Base-by-base conservation (phyloP, 768 basidiomycete genomes). In the Calocybe gangraenosa region DNA sequence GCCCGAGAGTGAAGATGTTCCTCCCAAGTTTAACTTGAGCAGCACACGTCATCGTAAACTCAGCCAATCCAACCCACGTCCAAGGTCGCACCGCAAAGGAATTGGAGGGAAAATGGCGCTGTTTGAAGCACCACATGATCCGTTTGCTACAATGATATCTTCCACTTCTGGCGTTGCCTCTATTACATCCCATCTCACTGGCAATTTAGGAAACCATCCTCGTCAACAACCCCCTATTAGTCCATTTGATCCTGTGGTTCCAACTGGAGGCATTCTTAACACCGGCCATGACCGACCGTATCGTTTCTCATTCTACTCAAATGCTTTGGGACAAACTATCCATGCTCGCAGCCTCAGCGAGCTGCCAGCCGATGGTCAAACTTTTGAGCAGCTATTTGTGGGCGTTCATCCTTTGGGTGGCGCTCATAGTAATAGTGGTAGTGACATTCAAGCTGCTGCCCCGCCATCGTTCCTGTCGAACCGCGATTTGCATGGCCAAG, bases 241-340 rank as follows among this genome's bases (percentile, higher is more conserved):
- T 32, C 7, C 22, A 23, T 47, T 39, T 13, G 55, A 53, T 5
- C 28, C 31, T 22, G 39, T 28, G n/a, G 19, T 42, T 10, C 40
- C 49, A 7, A 46, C 43, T 17, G 65, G 51, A 40, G 69, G 68
- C 6, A 69, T 75, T 40, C 63, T 74, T 18, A 66, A 72, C 40
- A 70, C 73, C 3, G 81, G 76, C 0, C 85, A 92, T 52, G 92
- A 93, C 57, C 74, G 92, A 57, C 95, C 94, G 7, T 98, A 97
- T 60, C 80, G 96, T 36, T 99, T 98, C 68, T 97, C 96, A 0
- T 99, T 98, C 69, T 99, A 98, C 67, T 97, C 92, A 14, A 98
- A 96, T 57, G 77, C 86, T 3, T 70, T 96, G 39, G 82, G 85
- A 2, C 87, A 92, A 0, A 97, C 96, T 1, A 97, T 99, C 38